Conservation (phyloP, 495 filamentous ascomycete genomes). For the Aspergillus diversus region DNA sequence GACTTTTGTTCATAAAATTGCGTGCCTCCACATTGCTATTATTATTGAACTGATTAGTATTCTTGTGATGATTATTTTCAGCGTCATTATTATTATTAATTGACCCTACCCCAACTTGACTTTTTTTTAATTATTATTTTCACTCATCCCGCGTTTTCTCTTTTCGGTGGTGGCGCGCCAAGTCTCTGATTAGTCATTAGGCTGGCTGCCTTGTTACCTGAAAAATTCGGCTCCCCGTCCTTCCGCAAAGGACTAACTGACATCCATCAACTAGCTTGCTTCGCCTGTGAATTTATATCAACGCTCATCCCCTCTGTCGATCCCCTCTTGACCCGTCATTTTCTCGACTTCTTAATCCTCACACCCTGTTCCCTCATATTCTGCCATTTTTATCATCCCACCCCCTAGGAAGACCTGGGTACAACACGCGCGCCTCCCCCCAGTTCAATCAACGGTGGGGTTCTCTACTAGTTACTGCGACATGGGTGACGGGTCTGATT, state of each 20-base stretch:
- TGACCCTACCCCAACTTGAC: neutral
- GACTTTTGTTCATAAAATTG: neutral
- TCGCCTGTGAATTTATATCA: constrained; percentile 22
- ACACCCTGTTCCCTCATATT: neutral
- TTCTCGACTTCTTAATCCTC: neutral
- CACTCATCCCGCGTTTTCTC: constrained; percentile 8
- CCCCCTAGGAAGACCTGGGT: neutral
- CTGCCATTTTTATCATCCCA: constrained; percentile 6
- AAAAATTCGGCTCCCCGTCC: constrained; percentile 34
- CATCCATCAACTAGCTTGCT: constrained; percentile 15
- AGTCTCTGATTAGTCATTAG: constrained; percentile 26
- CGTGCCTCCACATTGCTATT: neutral
- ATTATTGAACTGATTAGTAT: neutral
- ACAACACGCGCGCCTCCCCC: constrained; percentile 21
- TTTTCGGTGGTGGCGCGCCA: constrained; percentile 27
- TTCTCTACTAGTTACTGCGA: constrained; percentile 30
- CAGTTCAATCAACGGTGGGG: constrained; percentile 42
- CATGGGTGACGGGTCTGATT: constrained; percentile 57
- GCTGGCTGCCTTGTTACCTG: constrained; percentile 38
- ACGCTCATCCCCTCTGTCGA: constrained; percentile 13
- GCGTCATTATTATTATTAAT: neutral
- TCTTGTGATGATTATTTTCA: neutral
- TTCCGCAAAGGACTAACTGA: constrained; percentile 23
- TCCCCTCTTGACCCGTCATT: constrained; percentile 3
- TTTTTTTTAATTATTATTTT: constrained; percentile 19